Evolutionary conservation across 1,284 basidiomycete genomes (phyloP), one percentile per base, ranked within the genome.

Genomic region (Rhodotorula sp.): DNA sequence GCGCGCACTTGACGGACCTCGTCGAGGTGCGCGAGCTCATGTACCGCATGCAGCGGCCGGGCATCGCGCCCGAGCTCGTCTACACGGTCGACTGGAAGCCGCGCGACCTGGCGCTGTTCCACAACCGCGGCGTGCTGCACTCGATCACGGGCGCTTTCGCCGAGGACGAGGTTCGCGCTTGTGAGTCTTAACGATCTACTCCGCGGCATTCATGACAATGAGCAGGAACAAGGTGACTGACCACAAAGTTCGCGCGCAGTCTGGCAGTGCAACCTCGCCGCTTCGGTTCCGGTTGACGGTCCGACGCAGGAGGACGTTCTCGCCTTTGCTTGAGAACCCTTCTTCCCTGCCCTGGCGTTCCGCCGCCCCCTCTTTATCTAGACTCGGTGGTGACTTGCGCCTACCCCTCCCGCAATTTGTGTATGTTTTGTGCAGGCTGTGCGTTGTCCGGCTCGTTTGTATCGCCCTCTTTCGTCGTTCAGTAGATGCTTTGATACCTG

Each of bases 1-100:
- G 91, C 42, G 89, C 86, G 3, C 86, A 87, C 74, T 77, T 94
- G 68, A 89, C 82, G 4, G 87, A 92, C 78, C 82, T 93, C 48
- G 85, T 86, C 74, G 83, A 88, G 70, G 90, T 91, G 4, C 84
- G 91, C n/a, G 87, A 86, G 14, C 77, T 91, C 19, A 78, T 93
- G 49, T 92, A 92, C 82, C 85, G 85, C 80, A 88, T 93, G 84
- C 91, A 93, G 80, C 82, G 91, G 16, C 91, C 91, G 1, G 91
- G 87, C 12, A 93, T 93, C 73, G 86, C 88, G 1, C 90, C 91
- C 4, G 81, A 81, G 71, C 73, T 79, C 42, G 79, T 82, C 50
- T 84, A 82, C 76, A 76, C 81, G 10, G 82, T 83, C 71, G 83
- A 91, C 79, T 91, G 86, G 87, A 82, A 84, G 52, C 86, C 87